Base-by-base conservation (phyloP, 306 rosid species). In the Sicyos edulis region DNA sequence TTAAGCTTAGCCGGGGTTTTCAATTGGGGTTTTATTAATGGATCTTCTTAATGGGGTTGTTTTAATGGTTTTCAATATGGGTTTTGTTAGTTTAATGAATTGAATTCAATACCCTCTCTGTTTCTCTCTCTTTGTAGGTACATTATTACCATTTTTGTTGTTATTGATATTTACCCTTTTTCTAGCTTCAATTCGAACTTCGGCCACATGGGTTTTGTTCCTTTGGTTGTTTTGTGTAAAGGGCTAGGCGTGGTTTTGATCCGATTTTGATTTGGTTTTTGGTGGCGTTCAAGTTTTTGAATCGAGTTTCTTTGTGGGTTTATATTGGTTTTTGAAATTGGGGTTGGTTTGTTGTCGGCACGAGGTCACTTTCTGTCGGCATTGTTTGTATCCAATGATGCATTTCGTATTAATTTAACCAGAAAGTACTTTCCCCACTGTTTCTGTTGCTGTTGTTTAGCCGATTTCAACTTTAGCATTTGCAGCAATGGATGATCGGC, bases 321-420 rank as follows among this genome's bases (percentile, higher is more conserved):
- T 63, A 24, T 57, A 29, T 42, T 65, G 5, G 51, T 15, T 19
- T 21, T 68, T 12, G 54, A 45, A 82, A 79, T 80, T 84, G 82
- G 76, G 79, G 37, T 70, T 80, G 83, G 88, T 84, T 90, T 84
- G 77, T 79, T 91, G 91, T 91, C 92, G 91, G 96, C 91, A 91
- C 86, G 64, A 82, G 86, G 92, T 88, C 91, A 82, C 91, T 88
- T 88, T 91, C 97, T 88, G 96, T 88, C 87, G 89, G 89, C 86
- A 84, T 87, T 85, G 85, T 82, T 79, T 82, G 85, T 84, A 77
- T 78, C 86, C 86, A 82, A 77, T 88, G 79, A 86, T 78, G 81
- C 73, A 61, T 73, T 74, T 79, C 45, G 76, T 77, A 37, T 80
- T 78, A 76, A 55, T 80, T 66, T 76, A 82, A 75, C 79, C 70